Evolutionary conservation across 495 filamentous ascomycete species (phyloP), one percentile per base, ranked within the genome.

Genomic region (Parathielavia appendiculata): DNA sequence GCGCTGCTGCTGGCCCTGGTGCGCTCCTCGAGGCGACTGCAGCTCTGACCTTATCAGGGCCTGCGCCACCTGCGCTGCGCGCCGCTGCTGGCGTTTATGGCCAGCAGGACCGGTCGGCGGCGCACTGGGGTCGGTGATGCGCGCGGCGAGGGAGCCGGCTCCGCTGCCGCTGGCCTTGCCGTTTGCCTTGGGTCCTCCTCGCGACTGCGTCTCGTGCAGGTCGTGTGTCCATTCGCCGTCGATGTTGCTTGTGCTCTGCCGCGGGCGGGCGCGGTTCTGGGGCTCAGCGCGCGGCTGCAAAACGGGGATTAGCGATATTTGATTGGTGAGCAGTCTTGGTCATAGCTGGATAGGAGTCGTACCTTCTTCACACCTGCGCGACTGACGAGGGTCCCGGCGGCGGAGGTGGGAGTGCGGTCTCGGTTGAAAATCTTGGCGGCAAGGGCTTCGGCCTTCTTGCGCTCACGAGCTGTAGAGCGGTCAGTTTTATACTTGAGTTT

Each of bases 291-390:
- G 58, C 57, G 60, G 63, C 58, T 68, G 41, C 19, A 13, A 19
- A 4, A 14, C 17, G 10, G 30, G 51, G 2, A 30, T 51, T 67
- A 41, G 61, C 59, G 61, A 63, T 65, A 50, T 52, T 20, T 23
- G 48, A 5, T 47, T 32, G 34, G 63, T 53, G 66, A 45, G 35
- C 13, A 38, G 34, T 20, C 20, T 44, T 20, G 16, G 56, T 14
- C 4, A 40, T 26, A 54, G 62, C 57, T 39, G 65, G 65, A 14
- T 20, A 45, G 51, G 52, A 46, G n/a, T 54, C 66, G 51, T 46
- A 89, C 86, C 83, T 91, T 90, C 44, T 81, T 79, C 22, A 88
- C 77, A 46, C 85, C 87, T n/a, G 86, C 83, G 69, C 90, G 80
- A 66, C 87, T 90, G 57, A 90, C 87, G 38, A 93, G 77, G 52